Evolutionary conservation across 331 rosid genomes (phyloP).

Genomic region (Rhamnella rubrinervis): DNA sequence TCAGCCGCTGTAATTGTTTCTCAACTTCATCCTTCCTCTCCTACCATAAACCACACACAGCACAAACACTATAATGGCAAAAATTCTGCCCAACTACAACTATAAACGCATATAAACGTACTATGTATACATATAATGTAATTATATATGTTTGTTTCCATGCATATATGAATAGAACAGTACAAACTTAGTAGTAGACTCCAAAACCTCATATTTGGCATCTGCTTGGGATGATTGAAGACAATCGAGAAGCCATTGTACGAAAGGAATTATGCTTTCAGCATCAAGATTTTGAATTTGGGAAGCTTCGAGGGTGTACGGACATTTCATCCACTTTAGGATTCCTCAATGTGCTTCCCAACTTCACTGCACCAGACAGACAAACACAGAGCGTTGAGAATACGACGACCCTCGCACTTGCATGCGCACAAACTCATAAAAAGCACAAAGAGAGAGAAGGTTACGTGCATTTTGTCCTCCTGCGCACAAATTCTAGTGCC

Average conservation of each 20-base stretch:
- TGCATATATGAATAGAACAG: background rate
- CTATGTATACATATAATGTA: no score
- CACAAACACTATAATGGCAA: background rate
- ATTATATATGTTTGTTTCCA: background rate
- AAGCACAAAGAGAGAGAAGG: slow-evolving; percentile 14
- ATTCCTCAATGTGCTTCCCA: slow-evolving; percentile 37
- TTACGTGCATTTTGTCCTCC: slow-evolving; percentile 34
- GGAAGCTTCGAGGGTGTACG: slow-evolving; percentile 33
- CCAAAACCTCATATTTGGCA: slow-evolving; percentile 15
- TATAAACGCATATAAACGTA: no score
- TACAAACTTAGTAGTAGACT: background rate
- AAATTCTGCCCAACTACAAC: background rate
- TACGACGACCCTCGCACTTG: background rate
- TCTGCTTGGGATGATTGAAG: background rate
- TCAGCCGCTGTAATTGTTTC: slow-evolving; percentile 48
- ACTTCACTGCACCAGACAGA: slow-evolving; percentile 29
- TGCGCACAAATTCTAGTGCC: slow-evolving; percentile 16
- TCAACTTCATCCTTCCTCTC: slow-evolving; percentile 33
- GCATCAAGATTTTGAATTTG: slow-evolving; percentile 28
- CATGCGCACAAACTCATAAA: background rate
- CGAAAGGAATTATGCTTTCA: slow-evolving; percentile 37
- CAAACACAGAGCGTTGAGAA: background rate
- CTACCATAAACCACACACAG: slow-evolving; percentile 25
- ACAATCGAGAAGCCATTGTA: slow-evolving; percentile 24
- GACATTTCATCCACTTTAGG: slow-evolving; percentile 41